Percentiles rank a stretch among this genome's conserved stretches.
phyloP scores from a whole-genome alignment of 108 stramenopile species.

The Cylindrotheca fusiformis region DNA sequence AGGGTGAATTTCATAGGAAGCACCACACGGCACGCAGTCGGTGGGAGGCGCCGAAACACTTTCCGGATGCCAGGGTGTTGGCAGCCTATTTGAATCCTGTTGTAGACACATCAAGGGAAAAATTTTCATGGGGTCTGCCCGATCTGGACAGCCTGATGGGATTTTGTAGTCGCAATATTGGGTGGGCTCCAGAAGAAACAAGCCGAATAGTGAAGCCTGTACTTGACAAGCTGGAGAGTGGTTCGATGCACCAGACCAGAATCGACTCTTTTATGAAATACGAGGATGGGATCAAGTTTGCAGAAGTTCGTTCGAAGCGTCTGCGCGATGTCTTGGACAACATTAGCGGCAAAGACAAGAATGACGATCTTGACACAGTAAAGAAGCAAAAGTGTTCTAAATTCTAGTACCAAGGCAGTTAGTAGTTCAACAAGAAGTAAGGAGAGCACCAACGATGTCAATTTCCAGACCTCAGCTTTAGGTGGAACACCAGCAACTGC shows the following conservation, averaged over 20 bases:
- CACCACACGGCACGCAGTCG: conserved; percentile 77
- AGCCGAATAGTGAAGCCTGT: conserved; percentile 71
- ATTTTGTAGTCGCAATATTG: conserved; percentile 73
- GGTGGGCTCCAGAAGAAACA: conserved; percentile 83
- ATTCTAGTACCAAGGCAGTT: too few species aligned
- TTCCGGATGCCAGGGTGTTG: conserved; percentile 73
- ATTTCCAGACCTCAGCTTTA: too few species aligned
- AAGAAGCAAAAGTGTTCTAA: too few species aligned
- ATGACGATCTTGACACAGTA: too few species aligned
- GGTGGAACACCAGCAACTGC: too few species aligned
- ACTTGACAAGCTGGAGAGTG: conserved; percentile 38
- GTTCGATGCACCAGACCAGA: conserved; percentile 70
- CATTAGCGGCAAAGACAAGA: neutral
- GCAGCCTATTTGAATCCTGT: conserved; percentile 84
- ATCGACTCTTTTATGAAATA: conserved; percentile 93
- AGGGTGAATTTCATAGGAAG: conserved; percentile 58
- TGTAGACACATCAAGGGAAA: conserved; percentile 63
- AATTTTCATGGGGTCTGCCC: conserved; percentile 87
- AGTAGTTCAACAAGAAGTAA: too few species aligned
- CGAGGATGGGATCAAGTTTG: conserved; percentile 91
- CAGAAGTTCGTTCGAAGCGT: conserved; percentile 66
- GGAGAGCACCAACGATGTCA: too few species aligned
- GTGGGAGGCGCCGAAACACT: conserved; percentile 82
- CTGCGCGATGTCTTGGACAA: conserved; percentile 42
- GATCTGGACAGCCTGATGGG: conserved; percentile 61